Evolutionary conservation across 805 yeast species (phyloP).

Genomic region (Wickerhamomyces hampshirensis): DNA sequence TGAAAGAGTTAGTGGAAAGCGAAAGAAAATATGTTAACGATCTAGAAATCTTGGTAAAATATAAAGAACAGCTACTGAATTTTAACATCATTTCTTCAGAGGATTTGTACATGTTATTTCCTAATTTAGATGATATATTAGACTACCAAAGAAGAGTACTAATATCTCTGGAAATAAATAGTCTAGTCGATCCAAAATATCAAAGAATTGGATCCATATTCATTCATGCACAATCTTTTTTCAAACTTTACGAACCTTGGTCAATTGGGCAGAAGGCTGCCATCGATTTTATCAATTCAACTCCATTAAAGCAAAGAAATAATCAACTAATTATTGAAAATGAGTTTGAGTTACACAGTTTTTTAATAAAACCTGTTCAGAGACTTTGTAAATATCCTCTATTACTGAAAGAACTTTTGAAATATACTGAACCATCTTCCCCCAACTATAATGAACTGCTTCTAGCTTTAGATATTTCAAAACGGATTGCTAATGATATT

Average conservation of each 20-base stretch:
- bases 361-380: slow-evolving; percentile 91
- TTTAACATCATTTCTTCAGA: slow-evolving; percentile 72
- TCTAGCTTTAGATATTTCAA: slow-evolving; percentile 67
- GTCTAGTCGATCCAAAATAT: slow-evolving; percentile 62
- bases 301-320: slow-evolving; percentile 49
- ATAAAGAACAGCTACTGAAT: slow-evolving; percentile 61
- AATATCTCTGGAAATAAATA: slow-evolving; percentile 85
- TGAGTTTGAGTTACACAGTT: slow-evolving; percentile 83
- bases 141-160: slow-evolving; percentile 91
- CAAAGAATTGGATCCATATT: slow-evolving; percentile 90
- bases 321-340: slow-evolving; percentile 67
- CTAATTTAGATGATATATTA: slow-evolving; percentile 74
- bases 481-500: slow-evolving; percentile 79
- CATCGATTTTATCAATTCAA: slow-evolving; percentile 65
- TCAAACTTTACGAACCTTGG: slow-evolving; percentile 90
- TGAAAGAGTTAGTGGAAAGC: slow-evolving; percentile 79
- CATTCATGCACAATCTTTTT: slow-evolving; percentile 78
- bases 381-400: slow-evolving; percentile 94
- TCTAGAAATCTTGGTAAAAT: slow-evolving; percentile 65
- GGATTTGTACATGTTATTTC: slow-evolving; percentile 75
- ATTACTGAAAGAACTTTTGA: slow-evolving; percentile 68
- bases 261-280: slow-evolving; percentile 88
- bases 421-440: slow-evolving; percentile 49
- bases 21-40: slow-evolving; percentile 94
- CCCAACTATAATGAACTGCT: slow-evolving; percentile 62